These are phyloP conservation scores for Dipodascus geniculatus DNA, from an alignment of 805 yeast species.

Conservation along the genomic window DNA sequence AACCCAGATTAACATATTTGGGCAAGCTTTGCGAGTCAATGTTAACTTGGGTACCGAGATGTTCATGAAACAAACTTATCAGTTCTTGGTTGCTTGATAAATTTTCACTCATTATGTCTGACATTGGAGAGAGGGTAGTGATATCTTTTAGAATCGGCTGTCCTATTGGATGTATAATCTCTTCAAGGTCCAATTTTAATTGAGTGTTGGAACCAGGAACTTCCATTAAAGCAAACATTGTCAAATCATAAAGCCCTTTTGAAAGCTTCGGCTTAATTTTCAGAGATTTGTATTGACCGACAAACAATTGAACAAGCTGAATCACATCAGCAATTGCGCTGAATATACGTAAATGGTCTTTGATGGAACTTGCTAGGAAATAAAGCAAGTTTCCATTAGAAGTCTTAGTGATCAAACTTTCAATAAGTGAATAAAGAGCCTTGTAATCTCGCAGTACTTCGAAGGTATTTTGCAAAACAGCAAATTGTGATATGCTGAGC, in stretches of 20 bases:
- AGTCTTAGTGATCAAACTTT: slow-evolving; percentile 43
- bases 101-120: slow-evolving; percentile 9
- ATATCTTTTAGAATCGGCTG: slow-evolving; percentile 12
- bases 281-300: slow-evolving; percentile 10
- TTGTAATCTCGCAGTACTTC: slow-evolving; percentile 36
- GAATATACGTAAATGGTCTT: slow-evolving; percentile 12
- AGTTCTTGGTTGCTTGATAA: neutral
- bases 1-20: neutral
- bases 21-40: neutral
- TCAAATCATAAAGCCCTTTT: slow-evolving; percentile 15
- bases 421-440: slow-evolving; percentile 20
- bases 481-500: slow-evolving; percentile 13
- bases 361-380: slow-evolving; percentile 25
- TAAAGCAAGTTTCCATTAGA: slow-evolving; percentile 39
- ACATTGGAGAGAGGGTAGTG: slow-evolving; percentile 18
- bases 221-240: slow-evolving; percentile 12
- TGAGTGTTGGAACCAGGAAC: slow-evolving; percentile 9
- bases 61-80: neutral
- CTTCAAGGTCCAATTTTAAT: slow-evolving; percentile 15
- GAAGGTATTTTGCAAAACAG: slow-evolving; percentile 44
- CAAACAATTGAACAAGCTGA: slow-evolving; percentile 12
- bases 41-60: neutral
- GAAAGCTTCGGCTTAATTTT: slow-evolving; percentile 13
- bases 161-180: slow-evolving; percentile 9
- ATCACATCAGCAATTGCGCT: slow-evolving; percentile 14